Percentiles rank a stretch among this genome's conserved stretches.
These are phyloP conservation scores for Rhizopus sp. DNA, from an alignment of 371 early-diverging fungal species.

Conservation along the genomic window DNA sequence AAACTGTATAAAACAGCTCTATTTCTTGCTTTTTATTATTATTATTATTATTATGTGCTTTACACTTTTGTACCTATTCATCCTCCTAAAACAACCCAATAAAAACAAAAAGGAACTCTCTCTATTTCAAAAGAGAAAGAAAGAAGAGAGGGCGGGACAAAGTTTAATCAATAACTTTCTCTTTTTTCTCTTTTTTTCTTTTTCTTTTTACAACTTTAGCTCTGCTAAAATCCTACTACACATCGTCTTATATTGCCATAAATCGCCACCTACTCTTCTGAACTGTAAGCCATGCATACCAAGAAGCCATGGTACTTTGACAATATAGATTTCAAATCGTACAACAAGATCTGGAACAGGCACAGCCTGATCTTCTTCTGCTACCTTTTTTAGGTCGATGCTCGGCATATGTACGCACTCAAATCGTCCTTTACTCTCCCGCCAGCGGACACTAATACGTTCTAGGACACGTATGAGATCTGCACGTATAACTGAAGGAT, in stretches of 20 bases:
- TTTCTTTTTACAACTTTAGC: conserved; percentile 58
- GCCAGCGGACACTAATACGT: conserved; percentile 62
- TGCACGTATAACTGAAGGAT: conserved; percentile 69
- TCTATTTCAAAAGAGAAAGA: no score
- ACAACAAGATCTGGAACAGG: conserved; percentile 58
- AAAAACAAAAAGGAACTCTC: no score
- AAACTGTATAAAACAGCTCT: not conserved
- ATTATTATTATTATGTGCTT: no score
- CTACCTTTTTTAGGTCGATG: conserved; percentile 43
- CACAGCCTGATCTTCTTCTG: conserved; percentile 17
- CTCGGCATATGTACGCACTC: conserved; percentile 68
- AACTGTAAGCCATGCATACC: conserved; percentile 80
- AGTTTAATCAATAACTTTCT: not conserved
- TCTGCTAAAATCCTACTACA: conserved; percentile 68
- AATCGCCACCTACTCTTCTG: conserved; percentile 71
- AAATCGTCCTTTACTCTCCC: conserved; percentile 73
- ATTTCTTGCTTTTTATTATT: no score
- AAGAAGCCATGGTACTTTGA: conserved; percentile 70
- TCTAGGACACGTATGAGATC: conserved; percentile 66
- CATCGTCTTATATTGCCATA: conserved; percentile 77
- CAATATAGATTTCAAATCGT: conserved; percentile 71
- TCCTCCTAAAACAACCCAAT: no score
- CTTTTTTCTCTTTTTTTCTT: not conserved
- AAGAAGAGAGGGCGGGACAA: not conserved
- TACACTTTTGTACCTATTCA: no score